These are phyloP conservation scores for Tulasnella sp. DNA, from an alignment of 768 basidiomycete species.

Conservation along the genomic window DNA sequence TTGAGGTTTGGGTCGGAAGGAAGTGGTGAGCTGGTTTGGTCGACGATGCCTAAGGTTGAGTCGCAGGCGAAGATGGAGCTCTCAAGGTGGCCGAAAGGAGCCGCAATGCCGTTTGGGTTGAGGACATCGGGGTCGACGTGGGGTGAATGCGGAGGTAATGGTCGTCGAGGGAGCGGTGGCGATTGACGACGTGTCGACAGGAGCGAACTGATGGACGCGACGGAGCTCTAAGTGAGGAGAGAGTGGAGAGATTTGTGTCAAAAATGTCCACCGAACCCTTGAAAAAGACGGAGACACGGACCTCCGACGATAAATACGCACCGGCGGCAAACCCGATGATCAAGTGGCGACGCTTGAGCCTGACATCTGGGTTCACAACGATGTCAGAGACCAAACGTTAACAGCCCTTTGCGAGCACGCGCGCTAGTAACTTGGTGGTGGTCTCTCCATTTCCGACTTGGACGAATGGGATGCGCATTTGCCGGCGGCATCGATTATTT, in stretches of 20 bases:
- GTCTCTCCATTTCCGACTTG: background rate
- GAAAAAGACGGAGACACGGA: background rate
- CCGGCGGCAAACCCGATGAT: background rate
- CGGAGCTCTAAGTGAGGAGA: background rate
- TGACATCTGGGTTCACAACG: background rate
- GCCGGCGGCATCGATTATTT: constrained; percentile 11
- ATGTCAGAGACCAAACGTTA: background rate
- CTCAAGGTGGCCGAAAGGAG: background rate
- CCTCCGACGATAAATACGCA: background rate
- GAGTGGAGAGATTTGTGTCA: background rate
- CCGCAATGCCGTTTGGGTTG: background rate
- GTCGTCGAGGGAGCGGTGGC: background rate
- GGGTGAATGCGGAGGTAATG: background rate
- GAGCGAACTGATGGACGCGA: background rate
- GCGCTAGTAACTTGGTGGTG: background rate
- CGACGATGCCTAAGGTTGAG: background rate
- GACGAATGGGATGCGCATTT: background rate
- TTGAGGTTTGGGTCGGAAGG: background rate
- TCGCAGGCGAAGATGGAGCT: background rate
- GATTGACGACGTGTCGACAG: background rate
- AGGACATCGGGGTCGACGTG: background rate
- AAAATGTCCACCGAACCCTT: background rate
- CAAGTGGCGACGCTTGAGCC: constrained; percentile 15
- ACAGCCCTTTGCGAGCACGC: background rate
- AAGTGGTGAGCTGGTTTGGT: background rate